Evolutionary conservation across 78 protist species (phyloP).

Genomic region (Monocercomonoides exilis): DNA sequence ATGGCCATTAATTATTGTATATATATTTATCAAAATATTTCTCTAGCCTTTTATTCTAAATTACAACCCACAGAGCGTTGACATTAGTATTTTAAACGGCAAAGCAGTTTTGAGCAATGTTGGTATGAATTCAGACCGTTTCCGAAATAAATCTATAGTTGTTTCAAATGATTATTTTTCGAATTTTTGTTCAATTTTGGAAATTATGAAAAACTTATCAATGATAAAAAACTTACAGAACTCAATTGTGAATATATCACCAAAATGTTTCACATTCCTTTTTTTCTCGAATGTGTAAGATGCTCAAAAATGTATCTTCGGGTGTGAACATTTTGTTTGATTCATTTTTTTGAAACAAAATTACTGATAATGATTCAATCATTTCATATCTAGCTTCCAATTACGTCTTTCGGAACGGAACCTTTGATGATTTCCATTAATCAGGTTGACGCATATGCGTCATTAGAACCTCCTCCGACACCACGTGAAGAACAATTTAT

Average conservation of each 20-base stretch:
- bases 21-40: background rate
- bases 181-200: no score
- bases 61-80: background rate
- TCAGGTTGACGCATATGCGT: background rate
- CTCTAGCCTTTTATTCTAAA: background rate
- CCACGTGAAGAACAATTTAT: background rate
- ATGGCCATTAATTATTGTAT: background rate
- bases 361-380: background rate
- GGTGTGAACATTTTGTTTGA: no score
- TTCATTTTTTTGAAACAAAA: no score
- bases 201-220: no score
- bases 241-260: slow-evolving; percentile 1
- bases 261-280: background rate
- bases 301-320: background rate
- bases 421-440: background rate
- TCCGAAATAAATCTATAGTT: no score
- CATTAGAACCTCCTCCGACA: background rate
- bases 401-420: background rate
- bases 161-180: background rate
- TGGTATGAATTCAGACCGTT: no score
- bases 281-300: background rate
- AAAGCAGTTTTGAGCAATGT: background rate
- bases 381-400: background rate
- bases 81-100: background rate
- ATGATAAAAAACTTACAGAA: background rate